A percentile compares a stretch with the other conserved stretches of the same genome.
These are phyloP conservation scores for Jacaranda copaia DNA, from an alignment of 257 asterid genomes.

Conservation along the genomic window DNA sequence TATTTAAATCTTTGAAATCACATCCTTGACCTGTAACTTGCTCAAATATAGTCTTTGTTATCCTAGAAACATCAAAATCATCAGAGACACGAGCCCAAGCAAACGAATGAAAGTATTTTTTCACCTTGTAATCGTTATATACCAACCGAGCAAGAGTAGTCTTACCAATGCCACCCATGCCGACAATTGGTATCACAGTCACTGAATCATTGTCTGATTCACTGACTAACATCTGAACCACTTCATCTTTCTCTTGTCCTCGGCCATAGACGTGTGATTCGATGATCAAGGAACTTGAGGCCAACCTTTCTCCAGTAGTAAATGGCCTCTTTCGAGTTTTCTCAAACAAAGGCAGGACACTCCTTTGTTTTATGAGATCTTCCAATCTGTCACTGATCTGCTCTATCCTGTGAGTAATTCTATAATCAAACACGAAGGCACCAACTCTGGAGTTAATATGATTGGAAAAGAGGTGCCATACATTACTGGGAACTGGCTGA, in stretches of 20 bases:
- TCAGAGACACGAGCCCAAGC: slow-evolving; percentile 39
- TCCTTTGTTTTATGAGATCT: background rate
- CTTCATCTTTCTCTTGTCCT: slow-evolving; percentile 18
- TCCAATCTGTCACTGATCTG: slow-evolving; percentile 22
- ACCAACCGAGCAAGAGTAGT: slow-evolving; percentile 35
- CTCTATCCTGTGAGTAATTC: slow-evolving; percentile 16
- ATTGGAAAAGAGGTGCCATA: slow-evolving; percentile 3
- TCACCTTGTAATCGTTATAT: slow-evolving; percentile 24
- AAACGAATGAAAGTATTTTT: background rate
- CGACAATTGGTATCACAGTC: slow-evolving; percentile 30
- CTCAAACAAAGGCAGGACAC: background rate
- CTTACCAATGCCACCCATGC: slow-evolving; percentile 34
- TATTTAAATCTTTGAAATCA: background rate
- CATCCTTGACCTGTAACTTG: background rate
- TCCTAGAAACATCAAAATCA: background rate
- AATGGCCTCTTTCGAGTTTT: background rate
- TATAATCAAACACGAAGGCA: background rate
- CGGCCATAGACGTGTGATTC: slow-evolving; percentile 17
- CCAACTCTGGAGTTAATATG: background rate
- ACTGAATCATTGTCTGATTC: background rate
- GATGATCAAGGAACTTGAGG: slow-evolving; percentile 34
- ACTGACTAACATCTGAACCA: slow-evolving; percentile 2
- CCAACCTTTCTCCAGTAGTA: background rate
- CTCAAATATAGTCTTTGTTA: slow-evolving; percentile 25
- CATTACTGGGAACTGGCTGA: background rate